A percentile compares a stretch with the other conserved stretches of the same genome.
These are phyloP conservation scores for Bipolaris oryzae DNA, from an alignment of 2,329 filamentous ascomycete genomes.

Conservation along the genomic window DNA sequence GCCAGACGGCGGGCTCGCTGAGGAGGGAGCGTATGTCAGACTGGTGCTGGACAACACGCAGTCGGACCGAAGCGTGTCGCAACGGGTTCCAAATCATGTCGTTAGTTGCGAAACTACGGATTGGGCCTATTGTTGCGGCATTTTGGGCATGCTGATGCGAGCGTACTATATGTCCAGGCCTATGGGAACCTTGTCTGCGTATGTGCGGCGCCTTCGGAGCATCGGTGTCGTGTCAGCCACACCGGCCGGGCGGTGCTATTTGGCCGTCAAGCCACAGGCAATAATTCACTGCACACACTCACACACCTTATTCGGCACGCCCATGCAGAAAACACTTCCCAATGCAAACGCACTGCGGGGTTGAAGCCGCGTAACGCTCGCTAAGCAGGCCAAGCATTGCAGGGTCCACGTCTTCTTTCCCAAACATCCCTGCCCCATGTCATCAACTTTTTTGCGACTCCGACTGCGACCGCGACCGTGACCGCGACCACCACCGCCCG, in stretches of 20 bases:
- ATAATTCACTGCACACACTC: neutral
- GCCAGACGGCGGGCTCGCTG: neutral
- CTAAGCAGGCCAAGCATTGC: neutral
- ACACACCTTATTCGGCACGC: too few species aligned
- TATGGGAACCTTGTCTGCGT: neutral
- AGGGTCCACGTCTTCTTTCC: conserved; percentile 3
- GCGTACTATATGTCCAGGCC: neutral
- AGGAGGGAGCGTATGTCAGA: neutral
- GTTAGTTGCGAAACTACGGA: neutral
- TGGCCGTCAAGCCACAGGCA: conserved; percentile 4
- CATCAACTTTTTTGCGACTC: conserved; percentile 18
- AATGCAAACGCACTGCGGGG: neutral
- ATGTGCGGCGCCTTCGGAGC: neutral
- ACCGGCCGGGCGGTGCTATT: neutral
- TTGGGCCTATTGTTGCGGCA: neutral
- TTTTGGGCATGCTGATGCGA: neutral
- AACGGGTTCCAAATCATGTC: neutral
- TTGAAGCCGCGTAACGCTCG: conserved; percentile 4
- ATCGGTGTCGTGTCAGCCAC: neutral
- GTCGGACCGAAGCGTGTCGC: conserved; percentile 3
- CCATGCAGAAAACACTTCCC: too few species aligned
- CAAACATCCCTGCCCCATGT: conserved; percentile 9
- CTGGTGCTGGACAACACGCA: neutral
- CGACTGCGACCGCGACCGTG: neutral
- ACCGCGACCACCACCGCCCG: conserved; percentile 1